These are phyloP conservation scores for Medicago lupulina DNA, from an alignment of 306 rosid genomes.

Conservation along the genomic window DNA sequence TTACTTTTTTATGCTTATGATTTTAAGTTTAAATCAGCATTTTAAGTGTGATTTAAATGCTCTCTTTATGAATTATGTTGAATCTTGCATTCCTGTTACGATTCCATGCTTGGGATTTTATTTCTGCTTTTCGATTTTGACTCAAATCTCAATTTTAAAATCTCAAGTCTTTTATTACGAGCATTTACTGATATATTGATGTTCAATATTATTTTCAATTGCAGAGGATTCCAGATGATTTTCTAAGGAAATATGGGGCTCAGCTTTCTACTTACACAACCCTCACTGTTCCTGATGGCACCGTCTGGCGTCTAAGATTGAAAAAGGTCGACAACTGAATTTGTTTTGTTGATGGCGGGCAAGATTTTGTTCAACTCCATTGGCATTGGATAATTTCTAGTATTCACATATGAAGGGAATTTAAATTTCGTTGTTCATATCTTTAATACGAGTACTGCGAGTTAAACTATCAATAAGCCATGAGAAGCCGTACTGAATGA, in stretches of 20 bases:
- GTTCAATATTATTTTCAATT: conserved; percentile 39
- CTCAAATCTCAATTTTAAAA: background rate
- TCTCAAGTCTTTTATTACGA: background rate
- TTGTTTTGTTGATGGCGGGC: conserved; percentile 87
- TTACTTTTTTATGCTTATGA: background rate
- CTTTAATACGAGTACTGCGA: conserved; percentile 60
- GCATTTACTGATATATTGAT: conserved; percentile 30
- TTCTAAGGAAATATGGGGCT: conserved; percentile 68
- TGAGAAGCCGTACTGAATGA: conserved; percentile 55
- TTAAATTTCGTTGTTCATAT: conserved; percentile 75
- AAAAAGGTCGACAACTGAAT: conserved; percentile 65
- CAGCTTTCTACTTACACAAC: conserved; percentile 75
- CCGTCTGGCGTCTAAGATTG: conserved; percentile 71
- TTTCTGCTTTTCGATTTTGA: background rate
- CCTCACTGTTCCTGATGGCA: conserved; percentile 78
- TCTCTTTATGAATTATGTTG: background rate
- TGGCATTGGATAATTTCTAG: conserved; percentile 69
- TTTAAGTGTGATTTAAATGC: background rate
- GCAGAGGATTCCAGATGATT: conserved; percentile 88
- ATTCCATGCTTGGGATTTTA: background rate
- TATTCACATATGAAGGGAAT: conserved; percentile 84
- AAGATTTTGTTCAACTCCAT: conserved; percentile 75
- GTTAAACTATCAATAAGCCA: conserved; percentile 69
- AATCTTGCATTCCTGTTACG: background rate
- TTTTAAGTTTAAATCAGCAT: background rate